Evolutionary conservation across 1,139 yeast species (phyloP), one percentile per base, ranked within the genome.

Genomic region (Suhomyces choctaworum): DNA sequence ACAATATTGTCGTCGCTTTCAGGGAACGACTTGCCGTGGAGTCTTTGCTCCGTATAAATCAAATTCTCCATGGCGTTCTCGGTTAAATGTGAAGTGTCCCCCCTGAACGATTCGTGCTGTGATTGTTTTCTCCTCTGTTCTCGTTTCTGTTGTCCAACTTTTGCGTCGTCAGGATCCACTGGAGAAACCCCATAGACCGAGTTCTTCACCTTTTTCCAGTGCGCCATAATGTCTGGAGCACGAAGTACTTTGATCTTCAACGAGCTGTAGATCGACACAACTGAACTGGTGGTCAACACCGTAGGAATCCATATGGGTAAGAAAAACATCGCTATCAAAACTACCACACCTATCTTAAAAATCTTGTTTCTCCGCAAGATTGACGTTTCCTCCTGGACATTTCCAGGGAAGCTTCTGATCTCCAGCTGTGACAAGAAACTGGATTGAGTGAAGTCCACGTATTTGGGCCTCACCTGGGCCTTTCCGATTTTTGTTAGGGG

Each of bases 281-380:
- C 29, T 1, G 66, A 43, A 36, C 76, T 69, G 1, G 70, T 64
- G 7, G 63, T 51, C n/a, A 78, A 46, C 5, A 77, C 66, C 7
- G 76, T 37, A 0, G 85, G 83, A 17, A 79, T 60, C 72, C 82
- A 70, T 13, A 78, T 38, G 0, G 83, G 80, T 4, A 75, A 41
- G 19, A 75, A 50, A n/a, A 70, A 47, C 6, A 60, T 42, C 1
- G 68, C 57, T 2, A 66, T 35, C 7, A 34, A 29, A n/a, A 37
- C 50, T 1, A 71, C 55, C 2, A 70, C 54, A 2, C 56, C 38
- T 27, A 62, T 52, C 33, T 65, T 56, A 4, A 65, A 43, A 21
- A 57, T 21, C 40, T 51, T 50, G 50, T 61, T 58, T 8, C 58
- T 48, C 31, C 71, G 51, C 21, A 66, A 46, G 32, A 64, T 42